Evolutionary conservation across 2,329 filamentous ascomycete genomes (phyloP).

Genomic region (Cylindrodendrum hubeiense): DNA sequence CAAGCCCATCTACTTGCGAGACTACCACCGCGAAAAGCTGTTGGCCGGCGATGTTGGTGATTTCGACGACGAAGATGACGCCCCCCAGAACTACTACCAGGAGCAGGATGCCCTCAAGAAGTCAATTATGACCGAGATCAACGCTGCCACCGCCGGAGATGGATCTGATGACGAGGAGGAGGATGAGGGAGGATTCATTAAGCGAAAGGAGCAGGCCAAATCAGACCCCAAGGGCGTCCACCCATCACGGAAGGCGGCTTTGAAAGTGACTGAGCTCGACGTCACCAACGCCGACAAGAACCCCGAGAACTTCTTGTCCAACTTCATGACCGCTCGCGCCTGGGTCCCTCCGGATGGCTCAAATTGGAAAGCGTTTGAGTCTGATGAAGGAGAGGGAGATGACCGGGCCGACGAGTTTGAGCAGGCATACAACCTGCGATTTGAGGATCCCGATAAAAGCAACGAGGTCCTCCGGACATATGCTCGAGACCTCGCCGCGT

Average conservation of each 20-base stretch:
- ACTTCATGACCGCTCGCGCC: constrained; percentile 92
- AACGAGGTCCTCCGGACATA: constrained; percentile 92
- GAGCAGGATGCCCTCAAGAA: constrained; percentile 89
- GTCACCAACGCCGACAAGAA: constrained; percentile 85
- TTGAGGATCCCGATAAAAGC: constrained; percentile 89
- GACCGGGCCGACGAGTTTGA: constrained; percentile 88
- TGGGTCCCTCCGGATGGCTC: constrained; percentile 81
- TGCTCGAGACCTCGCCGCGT: constrained; percentile 85
- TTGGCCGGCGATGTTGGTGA: constrained; percentile 76
- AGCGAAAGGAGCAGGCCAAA: constrained; percentile 72
- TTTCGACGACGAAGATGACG: constrained; percentile 68
- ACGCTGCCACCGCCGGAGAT: constrained; percentile 69
- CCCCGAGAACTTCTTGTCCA: constrained; percentile 92
- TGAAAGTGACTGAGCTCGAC: constrained; percentile 70
- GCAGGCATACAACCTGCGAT: constrained; percentile 93
- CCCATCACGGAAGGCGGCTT: constrained; percentile 62
- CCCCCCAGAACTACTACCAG: constrained; percentile 81
- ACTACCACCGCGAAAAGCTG: constrained; percentile 95
- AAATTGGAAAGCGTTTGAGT: constrained; percentile 86
- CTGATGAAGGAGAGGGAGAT: constrained; percentile 87
- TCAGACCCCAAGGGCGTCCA: constrained; percentile 62
- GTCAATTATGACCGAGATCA: constrained; percentile 83
- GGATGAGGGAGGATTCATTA: constrained; percentile 76
- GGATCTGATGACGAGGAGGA: constrained; percentile 67
- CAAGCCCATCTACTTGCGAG: constrained; percentile 86